Evolutionary conservation across 495 filamentous ascomycete species (phyloP), one percentile per base, ranked within the genome.

Genomic region (Hypoxylon crocopeplum): DNA sequence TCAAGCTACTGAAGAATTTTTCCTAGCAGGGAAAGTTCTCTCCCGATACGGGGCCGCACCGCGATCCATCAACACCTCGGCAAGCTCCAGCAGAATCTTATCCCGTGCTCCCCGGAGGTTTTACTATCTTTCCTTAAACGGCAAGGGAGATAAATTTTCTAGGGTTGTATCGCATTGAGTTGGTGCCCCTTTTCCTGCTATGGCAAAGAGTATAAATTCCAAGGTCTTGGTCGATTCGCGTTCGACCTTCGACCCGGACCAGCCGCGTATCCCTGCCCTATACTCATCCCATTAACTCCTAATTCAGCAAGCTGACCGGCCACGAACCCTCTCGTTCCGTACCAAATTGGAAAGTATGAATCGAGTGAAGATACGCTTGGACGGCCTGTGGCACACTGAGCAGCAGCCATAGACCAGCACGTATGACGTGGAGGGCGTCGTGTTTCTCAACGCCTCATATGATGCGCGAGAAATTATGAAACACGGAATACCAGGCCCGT

Each of bases 261-360:
- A 20, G 55, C 44, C 55, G 61, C 49, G 49, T 55, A 64, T 47
- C 61, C 61, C 50, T 64, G 61, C 29, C 13, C 19, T 45, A 64
- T 49, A 48, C 15, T 42, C 24, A 40, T 24, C 37, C 17, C 12
- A 64, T 64, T 64, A 64, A 64, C 37, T 25, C 54, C 49, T 5
- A 50, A 59, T 39, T 22, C 25, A 49, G 61, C 22, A 59, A 36
- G 25, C 50, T 46, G 39, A 30, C 61, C 61, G 45, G 15, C 49
- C 20, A 11, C 25, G 17, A 41, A 37, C 21, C 41, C 38, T 30
- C 24, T 33, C 22, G 13, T 37, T 25, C 37, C 37, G 29, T 33
- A 37, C 29, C 29, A 27, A 27, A 34, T n/a, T 53, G 21, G 42
- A n/a, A n/a, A n/a, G n/a, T n/a, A 33, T 16, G 13, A 39, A 11